phyloP scores from a whole-genome alignment of 176 grass and related monocot genomes.

The Pontederia paniculata region DNA sequence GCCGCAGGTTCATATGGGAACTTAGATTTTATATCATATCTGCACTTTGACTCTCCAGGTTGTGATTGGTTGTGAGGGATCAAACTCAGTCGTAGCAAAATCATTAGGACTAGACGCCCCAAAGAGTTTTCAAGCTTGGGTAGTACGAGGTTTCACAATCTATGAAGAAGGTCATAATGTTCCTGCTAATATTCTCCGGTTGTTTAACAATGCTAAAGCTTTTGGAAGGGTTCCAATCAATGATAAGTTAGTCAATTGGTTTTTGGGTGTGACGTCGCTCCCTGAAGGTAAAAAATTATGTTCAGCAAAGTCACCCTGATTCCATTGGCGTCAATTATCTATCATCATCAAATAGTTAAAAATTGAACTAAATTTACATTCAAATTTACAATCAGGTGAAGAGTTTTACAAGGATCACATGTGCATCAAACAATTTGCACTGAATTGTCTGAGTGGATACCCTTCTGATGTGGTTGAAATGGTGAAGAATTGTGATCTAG shows the following conservation, averaged over 20 bases:
- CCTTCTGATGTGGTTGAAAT: conserved; percentile 20
- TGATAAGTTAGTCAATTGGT: conserved; percentile 16
- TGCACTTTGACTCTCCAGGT: conserved; percentile 14
- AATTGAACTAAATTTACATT: not conserved
- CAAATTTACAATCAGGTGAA: not conserved
- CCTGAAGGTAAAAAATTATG: conserved; percentile 4
- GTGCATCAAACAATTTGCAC: not conserved
- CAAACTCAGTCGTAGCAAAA: conserved; percentile 27
- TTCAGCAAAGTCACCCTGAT: not conserved
- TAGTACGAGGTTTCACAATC: conserved; percentile 19
- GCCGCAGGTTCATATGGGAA: not conserved
- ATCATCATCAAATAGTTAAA: not conserved
- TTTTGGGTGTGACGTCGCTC: not conserved
- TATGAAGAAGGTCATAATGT: conserved; percentile 20
- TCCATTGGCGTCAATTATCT: not conserved
- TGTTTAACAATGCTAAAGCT: not conserved
- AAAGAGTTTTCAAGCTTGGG: conserved; percentile 8
- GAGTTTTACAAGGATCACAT: not conserved
- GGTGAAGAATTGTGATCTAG: conserved; percentile 18
- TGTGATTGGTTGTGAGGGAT: conserved; percentile 34
- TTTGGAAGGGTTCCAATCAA: conserved; percentile 27
- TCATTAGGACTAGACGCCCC: conserved; percentile 16
- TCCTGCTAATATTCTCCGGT: not conserved
- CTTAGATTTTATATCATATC: not conserved
- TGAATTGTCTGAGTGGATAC: conserved; percentile 12